Percentiles rank a stretch among this genome's conserved stretches.
These are phyloP conservation scores for Xylariomycetidae sp. DNA, from an alignment of 2,329 filamentous ascomycete species.

Conservation along the genomic window DNA sequence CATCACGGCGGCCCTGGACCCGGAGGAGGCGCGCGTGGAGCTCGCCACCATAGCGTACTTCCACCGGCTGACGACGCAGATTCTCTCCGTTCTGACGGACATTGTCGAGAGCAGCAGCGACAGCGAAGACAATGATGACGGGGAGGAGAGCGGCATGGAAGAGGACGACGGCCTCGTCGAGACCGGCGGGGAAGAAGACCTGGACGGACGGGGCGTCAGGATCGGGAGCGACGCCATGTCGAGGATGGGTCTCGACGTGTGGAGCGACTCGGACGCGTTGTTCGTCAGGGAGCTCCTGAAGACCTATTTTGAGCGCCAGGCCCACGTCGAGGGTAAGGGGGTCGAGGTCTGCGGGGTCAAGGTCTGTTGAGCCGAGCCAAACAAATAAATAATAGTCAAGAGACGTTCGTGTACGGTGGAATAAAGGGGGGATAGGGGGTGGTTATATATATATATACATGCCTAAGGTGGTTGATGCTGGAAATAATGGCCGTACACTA, in stretches of 20 bases:
- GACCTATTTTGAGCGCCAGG: constrained; percentile 62
- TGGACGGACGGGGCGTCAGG: constrained; percentile 39
- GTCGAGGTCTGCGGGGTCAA: constrained; percentile 70
- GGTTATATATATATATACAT: no score
- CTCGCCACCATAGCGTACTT: constrained; percentile 77
- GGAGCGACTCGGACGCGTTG: constrained; percentile 65
- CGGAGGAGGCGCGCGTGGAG: constrained; percentile 50
- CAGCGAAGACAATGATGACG: constrained; percentile 29
- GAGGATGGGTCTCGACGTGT: constrained; percentile 72
- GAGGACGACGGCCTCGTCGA: constrained; percentile 20
- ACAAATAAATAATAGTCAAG: no score
- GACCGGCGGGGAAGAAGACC: constrained; percentile 30
- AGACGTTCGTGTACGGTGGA: neutral
- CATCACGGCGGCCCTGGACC: constrained; percentile 20
- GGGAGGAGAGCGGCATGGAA: no score
- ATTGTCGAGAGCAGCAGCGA: constrained; percentile 43
- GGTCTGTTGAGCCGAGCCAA: constrained; percentile 66
- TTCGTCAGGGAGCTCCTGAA: constrained; percentile 61
- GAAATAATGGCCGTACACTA: no score
- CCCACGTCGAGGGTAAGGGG: constrained; percentile 62
- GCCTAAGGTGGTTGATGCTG: no score
- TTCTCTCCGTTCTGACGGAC: constrained; percentile 59
- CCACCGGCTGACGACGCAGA: constrained; percentile 65
- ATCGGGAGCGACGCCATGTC: constrained; percentile 62
- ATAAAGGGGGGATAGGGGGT: no score